These are phyloP conservation scores for Penicillium parvum DNA, from an alignment of 495 filamentous ascomycete species.

Conservation along the genomic window DNA sequence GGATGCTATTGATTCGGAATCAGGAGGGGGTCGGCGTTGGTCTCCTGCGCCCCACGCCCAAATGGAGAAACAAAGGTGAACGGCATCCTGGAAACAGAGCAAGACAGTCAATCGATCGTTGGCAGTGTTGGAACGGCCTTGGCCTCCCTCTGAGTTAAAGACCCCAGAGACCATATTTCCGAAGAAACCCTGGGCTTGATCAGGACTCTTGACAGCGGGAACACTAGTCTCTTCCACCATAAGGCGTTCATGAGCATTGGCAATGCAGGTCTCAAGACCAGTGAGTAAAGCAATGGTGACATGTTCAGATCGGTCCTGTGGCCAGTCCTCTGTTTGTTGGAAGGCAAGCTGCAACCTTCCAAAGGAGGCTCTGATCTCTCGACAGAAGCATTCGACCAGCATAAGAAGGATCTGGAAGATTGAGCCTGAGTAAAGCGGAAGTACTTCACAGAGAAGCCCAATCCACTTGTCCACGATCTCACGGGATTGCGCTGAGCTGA, in stretches of 20 bases:
- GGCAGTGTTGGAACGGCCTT: conserved; percentile 70
- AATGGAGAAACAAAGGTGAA: conserved; percentile 83
- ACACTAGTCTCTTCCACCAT: conserved; percentile 67
- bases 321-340: conserved; percentile 41
- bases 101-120: conserved; percentile 91
- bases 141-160: conserved; percentile 73
- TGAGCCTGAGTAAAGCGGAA: conserved; percentile 74
- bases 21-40: conserved; percentile 49
- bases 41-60: conserved; percentile 87
- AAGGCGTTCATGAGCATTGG: conserved; percentile 79
- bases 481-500: conserved; percentile 69
- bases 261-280: conserved; percentile 85
- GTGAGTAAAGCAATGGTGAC: conserved; percentile 70
- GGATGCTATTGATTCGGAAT: conserved; percentile 69
- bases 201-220: conserved; percentile 67
- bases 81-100: conserved; percentile 94
- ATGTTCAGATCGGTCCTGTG: conserved; percentile 42
- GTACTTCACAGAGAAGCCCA: conserved; percentile 73
- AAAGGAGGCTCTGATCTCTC: conserved; percentile 68
- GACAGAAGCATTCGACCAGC: conserved; percentile 82
- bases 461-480: conserved; percentile 88
- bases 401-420: conserved; percentile 89
- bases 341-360: conserved; percentile 50
- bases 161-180: conserved; percentile 96
- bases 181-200: conserved; percentile 87